Percentiles rank a stretch among this genome's conserved stretches.
Evolutionary conservation across 352 stramenopile genomes (phyloP).

Genomic region (Phytophthora crassamura): DNA sequence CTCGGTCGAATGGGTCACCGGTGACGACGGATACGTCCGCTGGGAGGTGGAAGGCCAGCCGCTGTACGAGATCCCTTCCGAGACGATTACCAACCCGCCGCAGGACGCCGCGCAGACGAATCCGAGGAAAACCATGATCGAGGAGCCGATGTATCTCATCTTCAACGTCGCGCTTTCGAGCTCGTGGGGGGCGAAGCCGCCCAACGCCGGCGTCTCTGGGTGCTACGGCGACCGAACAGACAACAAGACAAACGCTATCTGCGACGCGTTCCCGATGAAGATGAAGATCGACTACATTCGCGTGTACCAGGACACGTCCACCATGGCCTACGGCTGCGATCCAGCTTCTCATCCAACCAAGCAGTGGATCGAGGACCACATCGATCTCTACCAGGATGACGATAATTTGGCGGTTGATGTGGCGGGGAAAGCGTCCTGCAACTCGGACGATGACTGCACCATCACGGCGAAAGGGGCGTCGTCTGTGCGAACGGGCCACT

Average conservation of each 20-base stretch:
- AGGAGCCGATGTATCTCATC: slow-evolving; percentile 90
- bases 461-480: slow-evolving; percentile 20
- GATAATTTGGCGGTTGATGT: slow-evolving; percentile 48
- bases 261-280: slow-evolving; percentile 67
- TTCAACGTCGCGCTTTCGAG: slow-evolving; percentile 42
- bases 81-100: slow-evolving; percentile 38
- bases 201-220: slow-evolving; percentile 47
- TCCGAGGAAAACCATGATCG: slow-evolving; percentile 78
- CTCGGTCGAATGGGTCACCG: slow-evolving; percentile 25
- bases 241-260: slow-evolving; percentile 49
- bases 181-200: slow-evolving; percentile 78
- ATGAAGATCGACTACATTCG: slow-evolving; percentile 42
- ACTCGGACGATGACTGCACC: slow-evolving; percentile 48
- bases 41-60: slow-evolving; percentile 27
- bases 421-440: slow-evolving; percentile 44
- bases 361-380: slow-evolving; percentile 59
- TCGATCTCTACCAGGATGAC: slow-evolving; percentile 46
- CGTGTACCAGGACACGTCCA: slow-evolving; percentile 36
- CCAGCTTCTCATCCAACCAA: slow-evolving; percentile 54
- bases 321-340: slow-evolving; percentile 56
- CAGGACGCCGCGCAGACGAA: slow-evolving; percentile 70
- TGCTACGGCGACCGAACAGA: slow-evolving; percentile 42
- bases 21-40: slow-evolving; percentile 25
- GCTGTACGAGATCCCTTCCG: slow-evolving; percentile 22
- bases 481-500: slow-evolving; percentile 33